Evolutionary conservation across 1,139 yeast genomes (phyloP).

Genomic region (Eremothecium gossypii): DNA sequence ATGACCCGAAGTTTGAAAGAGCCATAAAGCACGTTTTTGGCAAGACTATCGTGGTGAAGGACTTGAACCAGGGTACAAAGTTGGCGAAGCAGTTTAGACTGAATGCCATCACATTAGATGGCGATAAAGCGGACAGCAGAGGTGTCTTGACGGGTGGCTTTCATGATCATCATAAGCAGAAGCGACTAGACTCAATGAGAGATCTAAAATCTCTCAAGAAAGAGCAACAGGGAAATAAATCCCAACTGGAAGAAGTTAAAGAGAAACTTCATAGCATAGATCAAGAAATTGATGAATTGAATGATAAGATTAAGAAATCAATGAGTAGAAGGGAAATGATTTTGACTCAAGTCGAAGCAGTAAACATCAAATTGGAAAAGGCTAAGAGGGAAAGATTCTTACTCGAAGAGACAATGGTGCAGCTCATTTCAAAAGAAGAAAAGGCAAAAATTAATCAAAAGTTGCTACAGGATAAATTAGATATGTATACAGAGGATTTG

Average conservation of each 20-base stretch:
- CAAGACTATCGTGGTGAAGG: slow-evolving; percentile 65
- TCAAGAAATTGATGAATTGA: slow-evolving; percentile 36
- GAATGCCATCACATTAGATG: slow-evolving; percentile 81
- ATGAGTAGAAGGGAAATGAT: slow-evolving; percentile 37
- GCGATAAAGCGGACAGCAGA: slow-evolving; percentile 74
- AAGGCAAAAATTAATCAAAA: slow-evolving; percentile 21
- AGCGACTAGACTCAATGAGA: slow-evolving; percentile 64
- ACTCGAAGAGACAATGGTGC: slow-evolving; percentile 35
- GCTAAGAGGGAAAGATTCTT: slow-evolving; percentile 36
- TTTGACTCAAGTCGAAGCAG: slow-evolving; percentile 33
- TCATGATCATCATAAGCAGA: slow-evolving; percentile 48
- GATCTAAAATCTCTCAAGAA: slow-evolving; percentile 43
- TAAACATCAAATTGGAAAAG: slow-evolving; percentile 28
- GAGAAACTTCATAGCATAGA: slow-evolving; percentile 35
- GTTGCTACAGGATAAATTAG: slow-evolving; percentile 27
- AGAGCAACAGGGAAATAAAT: slow-evolving; percentile 37
- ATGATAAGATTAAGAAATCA: slow-evolving; percentile 41
- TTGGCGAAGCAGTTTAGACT: slow-evolving; percentile 54
- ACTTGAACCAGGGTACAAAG: slow-evolving; percentile 59
- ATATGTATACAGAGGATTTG: slow-evolving; percentile 44
- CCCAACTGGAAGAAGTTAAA: slow-evolving; percentile 33
- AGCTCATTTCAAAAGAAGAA: slow-evolving; percentile 29
- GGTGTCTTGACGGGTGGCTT: slow-evolving; percentile 91
- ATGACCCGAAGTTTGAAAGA: slow-evolving; percentile 42
- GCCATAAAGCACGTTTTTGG: slow-evolving; percentile 80